Evolutionary conservation across 495 filamentous ascomycete species (phyloP), one percentile per base, ranked within the genome.

Genomic region (Talaromyces wortmannii): DNA sequence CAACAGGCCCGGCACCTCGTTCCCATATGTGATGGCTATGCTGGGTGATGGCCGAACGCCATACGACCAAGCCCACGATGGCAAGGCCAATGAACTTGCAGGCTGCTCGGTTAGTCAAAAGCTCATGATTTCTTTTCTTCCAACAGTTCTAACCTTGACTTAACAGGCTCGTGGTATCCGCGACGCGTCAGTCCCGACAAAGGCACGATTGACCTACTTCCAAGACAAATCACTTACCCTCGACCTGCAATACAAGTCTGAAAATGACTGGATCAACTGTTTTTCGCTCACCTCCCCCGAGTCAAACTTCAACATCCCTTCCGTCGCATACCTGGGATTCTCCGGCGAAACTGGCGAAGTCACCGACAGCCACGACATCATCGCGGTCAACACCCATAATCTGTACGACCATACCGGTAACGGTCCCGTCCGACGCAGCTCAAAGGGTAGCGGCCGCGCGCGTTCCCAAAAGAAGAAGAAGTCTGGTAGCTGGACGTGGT

Each of bases 21-120:
- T 99, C 72, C 95, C 95, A 42, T 97, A 96, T 63, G 88, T 99
- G 61, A 95, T 97, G 91, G 95, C 95, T 50, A 97, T 97, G 94
- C 78, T 96, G 65, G 94, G 87, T 48, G 94, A 99, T 69, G 91
- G 94, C 31, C 73, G 88, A 67, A 95, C 87, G 31, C 73, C 78
- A 16, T 99, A 99, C 71, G 90, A 97, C 72, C 89, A 97, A 70
- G 86, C 84, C 59, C 92, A 92, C 61, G 95, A 99, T 67, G 95
- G 95, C 59, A 97, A 97, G 77, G 82, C 83, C 40, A 92, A 88
- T 59, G 94, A 99, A 68, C 71, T 96, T 45, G 91, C 90, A 29
- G 95, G 95, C 56, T 99, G 95, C 74, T 96, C 95, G 42, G 84
- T 86, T 74, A 45, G 81, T 23, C 23, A 67, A 44, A 6, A 29